Conservation (phyloP, 768 basidiomycete species). For the Daedalea quercina region DNA sequence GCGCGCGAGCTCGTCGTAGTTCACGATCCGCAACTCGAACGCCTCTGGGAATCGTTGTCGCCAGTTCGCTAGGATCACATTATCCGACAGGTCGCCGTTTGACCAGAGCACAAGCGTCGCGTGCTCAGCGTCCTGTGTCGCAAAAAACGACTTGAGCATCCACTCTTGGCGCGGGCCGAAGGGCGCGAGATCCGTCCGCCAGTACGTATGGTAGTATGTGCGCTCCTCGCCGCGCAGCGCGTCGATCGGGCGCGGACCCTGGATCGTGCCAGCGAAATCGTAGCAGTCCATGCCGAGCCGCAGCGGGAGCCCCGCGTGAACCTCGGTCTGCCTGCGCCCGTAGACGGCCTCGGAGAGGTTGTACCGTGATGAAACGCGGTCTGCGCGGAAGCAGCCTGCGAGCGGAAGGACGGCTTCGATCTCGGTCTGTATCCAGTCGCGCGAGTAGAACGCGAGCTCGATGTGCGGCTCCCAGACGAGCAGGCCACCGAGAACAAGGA, state of each 20-base stretch:
- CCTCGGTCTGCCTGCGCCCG: constrained; percentile 56
- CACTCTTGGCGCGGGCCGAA: constrained; percentile 82
- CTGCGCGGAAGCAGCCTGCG: constrained; percentile 66
- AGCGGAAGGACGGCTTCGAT: constrained; percentile 61
- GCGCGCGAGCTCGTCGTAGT: constrained; percentile 57
- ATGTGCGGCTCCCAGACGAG: constrained; percentile 78
- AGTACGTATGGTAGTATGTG: constrained; percentile 85
- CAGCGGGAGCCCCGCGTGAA: constrained; percentile 78
- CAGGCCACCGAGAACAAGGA: constrained; percentile 38
- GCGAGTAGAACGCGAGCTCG: constrained; percentile 74
- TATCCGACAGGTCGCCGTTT: constrained; percentile 63
- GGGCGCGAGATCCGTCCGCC: constrained; percentile 82
- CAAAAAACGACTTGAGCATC: constrained; percentile 91
- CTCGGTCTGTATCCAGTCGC: constrained; percentile 68
- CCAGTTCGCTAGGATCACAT: constrained; percentile 56
- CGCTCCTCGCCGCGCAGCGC: constrained; percentile 24
- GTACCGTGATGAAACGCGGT: constrained; percentile 56
- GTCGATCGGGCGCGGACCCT: constrained; percentile 6
- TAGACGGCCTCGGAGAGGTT: constrained; percentile 60
- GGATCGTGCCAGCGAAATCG: constrained; percentile 83
- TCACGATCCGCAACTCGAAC: constrained; percentile 64
- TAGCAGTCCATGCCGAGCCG: constrained; percentile 86
- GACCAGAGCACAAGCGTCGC: constrained; percentile 85
- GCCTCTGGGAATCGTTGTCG: constrained; percentile 56
- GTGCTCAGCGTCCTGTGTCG: constrained; percentile 69